phyloP scores from a whole-genome alignment of 306 rosid species.

The Prunus campanulata region DNA sequence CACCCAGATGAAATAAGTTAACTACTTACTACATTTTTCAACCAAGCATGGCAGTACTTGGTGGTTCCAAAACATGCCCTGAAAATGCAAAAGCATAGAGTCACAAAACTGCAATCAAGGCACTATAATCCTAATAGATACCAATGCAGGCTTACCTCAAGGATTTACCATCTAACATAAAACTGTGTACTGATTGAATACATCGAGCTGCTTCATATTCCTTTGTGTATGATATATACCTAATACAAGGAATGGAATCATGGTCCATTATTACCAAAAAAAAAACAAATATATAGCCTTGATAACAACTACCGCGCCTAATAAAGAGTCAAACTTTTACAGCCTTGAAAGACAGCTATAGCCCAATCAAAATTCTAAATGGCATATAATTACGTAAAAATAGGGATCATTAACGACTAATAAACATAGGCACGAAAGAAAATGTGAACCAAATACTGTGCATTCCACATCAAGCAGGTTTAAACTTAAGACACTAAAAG shows the following conservation, averaged over 20 bases:
- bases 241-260: constrained; percentile 14
- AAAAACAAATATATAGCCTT: background rate
- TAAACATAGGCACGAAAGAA: background rate
- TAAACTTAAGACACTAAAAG: constrained; percentile 4
- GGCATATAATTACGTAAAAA: background rate
- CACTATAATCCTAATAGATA: background rate
- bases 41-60: constrained; percentile 99
- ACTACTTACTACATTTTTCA: constrained; percentile 74
- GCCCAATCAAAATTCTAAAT: background rate
- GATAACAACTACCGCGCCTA: background rate
- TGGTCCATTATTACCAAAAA: background rate
- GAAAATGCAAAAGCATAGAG: background rate
- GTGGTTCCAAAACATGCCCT: constrained; percentile 99
- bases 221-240: constrained; percentile 91
- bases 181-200: constrained; percentile 97
- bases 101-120: background rate
- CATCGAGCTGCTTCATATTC: constrained; percentile 96
- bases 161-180: constrained; percentile 84
- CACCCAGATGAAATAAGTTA: background rate
- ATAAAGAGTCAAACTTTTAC: background rate
- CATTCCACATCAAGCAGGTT: background rate
- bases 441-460: background rate
- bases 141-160: constrained; percentile 50
- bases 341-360: background rate
- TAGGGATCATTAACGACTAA: background rate